A percentile compares a stretch with the other conserved stretches of the same genome.
phyloP scores from a whole-genome alignment of 2,329 filamentous ascomycete genomes.

The Epichloe brachyelytri region DNA sequence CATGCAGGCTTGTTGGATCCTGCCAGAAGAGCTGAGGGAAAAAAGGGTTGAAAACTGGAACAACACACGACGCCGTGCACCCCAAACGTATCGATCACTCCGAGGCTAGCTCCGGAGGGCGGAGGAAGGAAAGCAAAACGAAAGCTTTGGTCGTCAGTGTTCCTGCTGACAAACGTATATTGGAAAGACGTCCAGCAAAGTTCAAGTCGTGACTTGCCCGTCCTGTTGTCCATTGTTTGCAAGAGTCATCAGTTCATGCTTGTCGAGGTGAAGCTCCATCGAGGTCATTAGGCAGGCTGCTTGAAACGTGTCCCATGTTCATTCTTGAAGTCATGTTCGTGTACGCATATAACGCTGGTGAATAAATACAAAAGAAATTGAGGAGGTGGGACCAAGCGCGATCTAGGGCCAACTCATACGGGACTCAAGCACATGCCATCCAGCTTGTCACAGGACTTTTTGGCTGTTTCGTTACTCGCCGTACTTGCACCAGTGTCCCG shows the following conservation, averaged over 20 bases:
- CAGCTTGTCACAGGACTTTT: conserved; percentile 25
- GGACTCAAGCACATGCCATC: background rate
- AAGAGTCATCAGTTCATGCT: background rate
- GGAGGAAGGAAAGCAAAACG: background rate
- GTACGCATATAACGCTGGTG: conserved; percentile 8
- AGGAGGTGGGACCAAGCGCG: background rate
- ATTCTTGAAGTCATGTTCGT: background rate
- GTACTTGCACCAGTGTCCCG: conserved; percentile 49
- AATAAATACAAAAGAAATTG: conserved; percentile 5
- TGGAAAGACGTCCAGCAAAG: background rate
- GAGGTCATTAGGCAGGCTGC: background rate
- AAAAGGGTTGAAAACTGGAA: background rate
- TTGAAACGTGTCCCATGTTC: background rate
- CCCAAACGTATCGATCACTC: background rate
- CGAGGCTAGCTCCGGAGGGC: background rate
- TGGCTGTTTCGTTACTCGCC: conserved; percentile 51
- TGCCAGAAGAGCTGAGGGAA: background rate
- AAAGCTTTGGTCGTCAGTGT: background rate
- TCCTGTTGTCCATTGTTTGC: background rate
- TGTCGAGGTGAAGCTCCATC: background rate
- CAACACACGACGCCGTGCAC: background rate
- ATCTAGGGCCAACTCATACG: background rate
- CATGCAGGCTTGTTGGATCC: background rate
- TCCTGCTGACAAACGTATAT: background rate
- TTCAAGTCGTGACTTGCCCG: background rate